These are phyloP conservation scores for Tetraselmis chui DNA, from an alignment of 139 green algal species.

Conservation along the genomic window DNA sequence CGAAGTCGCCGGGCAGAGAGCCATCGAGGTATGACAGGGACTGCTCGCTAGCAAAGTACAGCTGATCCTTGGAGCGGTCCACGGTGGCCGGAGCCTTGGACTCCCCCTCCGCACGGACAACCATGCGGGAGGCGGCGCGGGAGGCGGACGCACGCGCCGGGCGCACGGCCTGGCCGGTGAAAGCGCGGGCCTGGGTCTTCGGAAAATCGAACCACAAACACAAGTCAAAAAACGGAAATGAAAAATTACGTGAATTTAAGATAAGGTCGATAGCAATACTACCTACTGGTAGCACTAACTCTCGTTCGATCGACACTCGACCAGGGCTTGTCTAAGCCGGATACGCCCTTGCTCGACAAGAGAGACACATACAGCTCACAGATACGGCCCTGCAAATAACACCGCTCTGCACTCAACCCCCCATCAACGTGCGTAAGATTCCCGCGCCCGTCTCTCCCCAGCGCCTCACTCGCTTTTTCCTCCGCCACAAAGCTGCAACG, in stretches of 20 bases:
- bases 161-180: background rate
- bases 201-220: too few relatives aligned
- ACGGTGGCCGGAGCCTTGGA: background rate
- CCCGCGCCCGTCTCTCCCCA: too few relatives aligned
- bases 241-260: background rate
- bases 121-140: background rate
- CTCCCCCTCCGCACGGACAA: background rate
- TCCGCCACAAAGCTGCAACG: too few relatives aligned
- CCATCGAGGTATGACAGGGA: conserved; percentile 45
- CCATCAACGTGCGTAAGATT: too few relatives aligned
- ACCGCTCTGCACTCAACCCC: too few relatives aligned
- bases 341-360: too few relatives aligned
- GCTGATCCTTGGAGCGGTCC: background rate
- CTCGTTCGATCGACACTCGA: background rate
- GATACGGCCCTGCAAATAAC: too few relatives aligned
- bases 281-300: background rate
- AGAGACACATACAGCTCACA: too few relatives aligned
- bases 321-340: background rate
- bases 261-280: too few relatives aligned
- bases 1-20: conserved; percentile 41
- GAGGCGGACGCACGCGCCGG: too few relatives aligned
- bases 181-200: background rate
- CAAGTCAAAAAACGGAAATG: background rate
- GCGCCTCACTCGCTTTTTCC: too few relatives aligned
- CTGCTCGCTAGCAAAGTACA: background rate